Evolutionary conservation across 2,329 filamentous ascomycete species (phyloP), one percentile per base, ranked within the genome.

Genomic region (Acephala macrosclerotiorum): DNA sequence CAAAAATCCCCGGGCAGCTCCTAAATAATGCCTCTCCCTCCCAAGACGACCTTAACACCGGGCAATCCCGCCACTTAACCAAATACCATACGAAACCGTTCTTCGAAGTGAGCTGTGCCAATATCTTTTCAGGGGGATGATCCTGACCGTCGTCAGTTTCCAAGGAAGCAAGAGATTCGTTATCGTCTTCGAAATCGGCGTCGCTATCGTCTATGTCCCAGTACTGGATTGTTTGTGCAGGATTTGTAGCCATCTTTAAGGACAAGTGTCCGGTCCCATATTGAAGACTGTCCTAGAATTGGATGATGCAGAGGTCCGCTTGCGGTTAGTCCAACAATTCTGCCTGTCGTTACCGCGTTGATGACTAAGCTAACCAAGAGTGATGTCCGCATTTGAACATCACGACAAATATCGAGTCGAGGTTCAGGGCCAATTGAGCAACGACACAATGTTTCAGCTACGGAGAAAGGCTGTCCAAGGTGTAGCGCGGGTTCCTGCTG

Each of bases 31-130:
- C 67, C 45, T 63, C 51, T 14, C 68, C 66, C 68, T 77, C 76
- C 76, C 76, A 77, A 22, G 66, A 72, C 9, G 74, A 76, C 67
- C 72, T 66, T 51, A 77, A 63, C 33, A 76, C 45, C 36, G 76
- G 73, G 66, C 74, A 76, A 61, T 76, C 70, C 64, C 71, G 63
- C 76, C 76, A 77, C 74, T 76, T 76, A 5, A 77, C 72, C 5
- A 77, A 67, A 68, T 73, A 76, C 72, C 73, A 77, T 33, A 61
- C 61, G 38, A 70, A 66, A 16, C 65, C 63, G 65, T 68, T 72
- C 58, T 70, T 73, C 9, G 61, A 68, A 16, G 60, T 66, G 53
- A 68, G 49, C 64, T 77, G 71, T 18, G 73, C 70, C 49, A 77
- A 66, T 53, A 77, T 72, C 51, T 70, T 71, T 61, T 77, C 75